Base-by-base conservation (phyloP, 768 basidiomycete genomes). In the Naematelia encephala region DNA sequence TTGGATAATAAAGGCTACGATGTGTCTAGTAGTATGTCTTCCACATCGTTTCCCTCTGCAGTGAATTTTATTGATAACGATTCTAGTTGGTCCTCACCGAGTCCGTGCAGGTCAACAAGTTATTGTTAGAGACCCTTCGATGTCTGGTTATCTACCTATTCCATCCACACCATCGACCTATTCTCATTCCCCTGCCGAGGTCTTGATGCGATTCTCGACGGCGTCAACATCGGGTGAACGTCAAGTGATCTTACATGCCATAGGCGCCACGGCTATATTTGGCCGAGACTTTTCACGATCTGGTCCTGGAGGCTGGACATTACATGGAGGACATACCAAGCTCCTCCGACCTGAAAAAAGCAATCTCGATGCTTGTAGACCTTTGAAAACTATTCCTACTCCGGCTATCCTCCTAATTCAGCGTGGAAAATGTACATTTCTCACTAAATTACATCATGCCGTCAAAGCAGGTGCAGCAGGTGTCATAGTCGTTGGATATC, bases 1-100 rank as follows among this genome's bases (percentile, higher is more conserved):
- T 73, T 91, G 54, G 91, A 93, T 66, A 86, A 87, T 12, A 86
- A 82, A 65, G 91, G 91, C 5, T 94, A 91, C 66, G 89, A 94
- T 66, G 82, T 97, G 54, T 82, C 87, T 29, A 89, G 85, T 80
- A 79, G 92, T 92, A 66, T 61, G 62, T 62, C 5, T 12, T 4
- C 21, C 4, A 16, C n/a, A n/a, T 22, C 39, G 30, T 12, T 19
- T 34, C 43, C 48, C 0, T 34, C 57, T 8, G 27, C 16, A 1
- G 22, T 21, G 22, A 39, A 13, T 2, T 57, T 2, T 30, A 13
- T 43, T 56, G 47, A 59, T 49, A 2, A 27, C 47, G 34, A 39
- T 51, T 39, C 11, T 59, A 92, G 90, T 93, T 68, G 91, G 90
- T 0, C 90, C 88, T 54, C 86, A 90, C 68, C 80, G 84, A 34